Conservation (phyloP, 2,329 filamentous ascomycete genomes). For the Fusarium torulosum region DNA sequence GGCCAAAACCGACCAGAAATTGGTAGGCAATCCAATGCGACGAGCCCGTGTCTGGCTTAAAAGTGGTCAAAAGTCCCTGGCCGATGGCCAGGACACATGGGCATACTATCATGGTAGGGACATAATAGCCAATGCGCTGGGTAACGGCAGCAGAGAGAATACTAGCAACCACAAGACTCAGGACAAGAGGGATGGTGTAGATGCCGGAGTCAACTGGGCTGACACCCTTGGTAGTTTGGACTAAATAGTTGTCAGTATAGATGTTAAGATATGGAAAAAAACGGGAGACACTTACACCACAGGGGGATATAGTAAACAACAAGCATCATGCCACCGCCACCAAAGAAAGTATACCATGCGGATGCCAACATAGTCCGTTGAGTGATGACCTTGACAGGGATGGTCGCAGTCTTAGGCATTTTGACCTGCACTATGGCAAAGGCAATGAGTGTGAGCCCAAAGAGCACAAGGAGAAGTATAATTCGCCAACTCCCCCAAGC, state of each 20-base stretch:
- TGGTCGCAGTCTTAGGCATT: slow-evolving; percentile 67
- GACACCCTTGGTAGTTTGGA: slow-evolving; percentile 68
- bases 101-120: slow-evolving; percentile 66
- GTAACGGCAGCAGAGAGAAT: slow-evolving; percentile 63
- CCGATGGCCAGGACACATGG: slow-evolving; percentile 65
- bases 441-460: slow-evolving; percentile 58
- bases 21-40: slow-evolving; percentile 71
- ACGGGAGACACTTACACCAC: slow-evolving; percentile 61
- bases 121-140: slow-evolving; percentile 70
- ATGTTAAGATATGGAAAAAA: not conserved
- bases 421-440: slow-evolving; percentile 66
- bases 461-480: slow-evolving; percentile 66
- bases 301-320: slow-evolving; percentile 66
- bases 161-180: slow-evolving; percentile 66
- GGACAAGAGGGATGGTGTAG: slow-evolving; percentile 68
- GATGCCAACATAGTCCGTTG: slow-evolving; percentile 67
- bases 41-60: slow-evolving; percentile 60
- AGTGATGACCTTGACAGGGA: slow-evolving; percentile 66
- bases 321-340: slow-evolving; percentile 66
- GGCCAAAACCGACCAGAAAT: slow-evolving; percentile 68
- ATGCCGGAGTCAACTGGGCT: slow-evolving; percentile 67
- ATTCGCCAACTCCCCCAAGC: slow-evolving; percentile 66
- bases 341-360: slow-evolving; percentile 60
- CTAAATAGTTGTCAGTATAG: slow-evolving; percentile 48
- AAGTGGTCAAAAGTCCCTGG: slow-evolving; percentile 69